Base-by-base conservation (phyloP, 805 yeast species). In the Pichia occidentalis region DNA sequence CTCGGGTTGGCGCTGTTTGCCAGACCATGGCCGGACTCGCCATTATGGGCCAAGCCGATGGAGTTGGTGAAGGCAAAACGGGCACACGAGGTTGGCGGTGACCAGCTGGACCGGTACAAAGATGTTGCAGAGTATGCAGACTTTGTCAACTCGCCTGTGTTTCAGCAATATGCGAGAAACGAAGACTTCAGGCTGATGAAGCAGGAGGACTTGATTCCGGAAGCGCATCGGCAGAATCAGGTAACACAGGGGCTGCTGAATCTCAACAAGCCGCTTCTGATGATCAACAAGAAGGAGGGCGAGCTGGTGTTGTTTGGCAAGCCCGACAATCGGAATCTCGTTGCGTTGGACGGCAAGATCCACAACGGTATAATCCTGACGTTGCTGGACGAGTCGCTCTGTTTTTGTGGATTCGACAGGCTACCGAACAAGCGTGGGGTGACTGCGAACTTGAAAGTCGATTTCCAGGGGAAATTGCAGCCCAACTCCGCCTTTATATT, bases 361-460 rank as follows among this genome's bases (percentile, higher is more conserved):
- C 95, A 86, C 54, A 81, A 83, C 50, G 96, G 97, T 3, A 67
- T 88, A 3, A 60, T 85, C 5, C 71, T 94, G 2, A 78, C 95
- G 2, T 57, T 90, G 11, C 44, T 90, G 37, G 97, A 90, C 59
- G 97, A 88, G 55, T 80, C 82, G 0, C 62, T 90, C 21, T 85
- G 95, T 51, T 68, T 77, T 30, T 83, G 95, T 52, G 97, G 96
- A 12, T 90, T 87, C 55, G 77, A 85, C 3, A 63, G 71, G 20
- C 64, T 90, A 10, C 97, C 97, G 1, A 75, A 78, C 40, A 72
- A 77, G 39, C 68, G 81, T 35, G 98, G 97, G 11, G 95, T 92
- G 18, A 90, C 98, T 0, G 98, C 95, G 0, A 71, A 68, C 35
- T 64, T 90, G 29, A 60, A 71, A 3, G 65, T 90, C 7, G 67